These are phyloP conservation scores for Inonotus obliquus DNA, from an alignment of 1,284 basidiomycete species.

Conservation along the genomic window DNA sequence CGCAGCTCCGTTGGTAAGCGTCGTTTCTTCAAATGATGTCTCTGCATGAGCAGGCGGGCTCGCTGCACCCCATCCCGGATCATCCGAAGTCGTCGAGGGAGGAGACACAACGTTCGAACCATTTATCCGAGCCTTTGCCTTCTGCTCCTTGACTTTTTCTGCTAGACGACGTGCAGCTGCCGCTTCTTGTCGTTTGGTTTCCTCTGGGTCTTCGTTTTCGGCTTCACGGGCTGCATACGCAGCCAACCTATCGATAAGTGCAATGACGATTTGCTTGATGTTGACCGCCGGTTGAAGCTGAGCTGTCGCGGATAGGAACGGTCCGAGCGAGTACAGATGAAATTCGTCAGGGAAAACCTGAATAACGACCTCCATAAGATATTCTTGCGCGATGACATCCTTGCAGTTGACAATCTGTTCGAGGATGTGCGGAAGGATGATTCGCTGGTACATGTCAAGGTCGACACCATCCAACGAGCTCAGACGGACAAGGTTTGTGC, in stretches of 20 bases:
- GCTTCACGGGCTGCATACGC: constrained; percentile 92
- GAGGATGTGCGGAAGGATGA: constrained; percentile 83
- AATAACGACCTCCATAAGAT: constrained; percentile 97
- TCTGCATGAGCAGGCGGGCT: constrained; percentile 28
- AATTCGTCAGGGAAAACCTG: constrained; percentile 98
- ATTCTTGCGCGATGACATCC: constrained; percentile 96
- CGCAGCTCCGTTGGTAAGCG: constrained; percentile 24
- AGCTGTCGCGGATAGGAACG: constrained; percentile 90
- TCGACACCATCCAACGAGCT: constrained; percentile 93
- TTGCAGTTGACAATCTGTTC: constrained; percentile 97
- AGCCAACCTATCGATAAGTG: constrained; percentile 91
- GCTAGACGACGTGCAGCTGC: constrained; percentile 82
- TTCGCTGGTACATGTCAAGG: constrained; percentile 80
- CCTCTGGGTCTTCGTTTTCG: constrained; percentile 89
- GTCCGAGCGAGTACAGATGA: constrained; percentile 87
- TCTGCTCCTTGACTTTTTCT: constrained; percentile 78
- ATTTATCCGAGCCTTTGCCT: constrained; percentile 53
- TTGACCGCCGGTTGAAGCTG: constrained; percentile 94
- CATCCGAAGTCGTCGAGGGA: constrained; percentile 19
- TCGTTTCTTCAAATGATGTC: constrained; percentile 27
- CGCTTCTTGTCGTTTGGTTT: constrained; percentile 86
- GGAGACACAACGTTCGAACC: constrained; percentile 26
- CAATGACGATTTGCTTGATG: constrained; percentile 95
- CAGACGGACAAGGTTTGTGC: constrained; percentile 90
- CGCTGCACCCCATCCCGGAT: constrained; percentile 15